Base-by-base conservation (phyloP, 495 filamentous ascomycete genomes). In the Penicillium atrosanguineum region DNA sequence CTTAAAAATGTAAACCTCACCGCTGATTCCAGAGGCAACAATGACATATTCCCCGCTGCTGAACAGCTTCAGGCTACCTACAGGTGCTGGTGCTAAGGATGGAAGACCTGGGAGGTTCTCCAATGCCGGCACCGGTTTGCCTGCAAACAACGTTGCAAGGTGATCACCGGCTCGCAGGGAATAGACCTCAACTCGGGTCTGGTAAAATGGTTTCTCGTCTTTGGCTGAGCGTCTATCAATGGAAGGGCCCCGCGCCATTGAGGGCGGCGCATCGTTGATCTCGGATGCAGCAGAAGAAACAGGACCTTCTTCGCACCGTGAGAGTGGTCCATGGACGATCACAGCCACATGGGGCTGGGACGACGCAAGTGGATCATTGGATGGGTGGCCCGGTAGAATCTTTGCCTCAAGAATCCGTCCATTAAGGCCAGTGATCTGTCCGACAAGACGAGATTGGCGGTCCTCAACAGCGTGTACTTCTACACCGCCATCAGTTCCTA, bases 111-210 rank as follows among this genome's bases (percentile, higher is more conserved):
- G 71, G 26, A 73, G 63, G 40, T 67, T 75, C 23, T 75, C 74
- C 52, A 71, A 66, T 29, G 73, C 69, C 7, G 73, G 70, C 9
- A 77, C 68, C 7, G 74, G 72, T 23, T 74, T 77, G 55, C 75
- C 81, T 45, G 83, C 74, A 53, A 91, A 83, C 11, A 96, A 75
- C 0, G 86, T 87, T 21, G 83, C 75, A 50, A 95, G 69, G 44
- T 85, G 84, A 46, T 78, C 73, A 45, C 85, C 82, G 7, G 83
- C 87, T 50, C 78, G 79, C 21, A 96, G 67, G 7, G 91, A 95
- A 64, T 90, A 93, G 1, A 96, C 76, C 51, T 95, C 90, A 4
- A 93, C 89, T 0, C 86, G 85, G 1, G 91, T 95, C 65, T 94
- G 90, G 61, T 91, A 95, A 26, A 74, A 76, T 8, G 76, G 73